Evolutionary conservation across 805 yeast species (phyloP), one percentile per base, ranked within the genome.

Genomic region (Candida vartiovaarae): DNA sequence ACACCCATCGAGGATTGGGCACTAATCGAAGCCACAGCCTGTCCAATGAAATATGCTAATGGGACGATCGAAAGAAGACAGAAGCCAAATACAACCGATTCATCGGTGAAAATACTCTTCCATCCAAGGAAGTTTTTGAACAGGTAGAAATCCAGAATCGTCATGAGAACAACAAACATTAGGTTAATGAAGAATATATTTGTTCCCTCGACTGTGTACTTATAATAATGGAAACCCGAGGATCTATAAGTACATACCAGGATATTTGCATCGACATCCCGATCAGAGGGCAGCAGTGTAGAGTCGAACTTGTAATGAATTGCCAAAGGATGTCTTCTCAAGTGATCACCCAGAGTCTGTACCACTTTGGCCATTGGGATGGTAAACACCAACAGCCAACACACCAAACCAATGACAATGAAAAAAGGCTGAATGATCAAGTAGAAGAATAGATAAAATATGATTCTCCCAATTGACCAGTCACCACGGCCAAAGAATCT

Each of bases 1-100:
- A 93, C 80, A 28, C 98, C 97, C 99, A 93, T 93, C 0, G 97
- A 90, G 1, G 97, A 87, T 66, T 93, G 99, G 0, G 99, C 98
- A 6, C 96, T 85, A 46, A 93, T 93, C 3, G 98, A 90, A 0
- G 99, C 99, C n/a, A 93, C 99, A 5, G 98, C 98, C 64, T 91
- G 98, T 4, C 99, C 99, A 54, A 93, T 90, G 65, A 89, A 93
- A 60, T 93, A 91, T 0, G 99, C 98, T 52, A 93, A 70, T 6
- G 99, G 99, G 32, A 93, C 76, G 46, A 93, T 87, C 2, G 96
- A 85, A 39, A 84, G 71, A 45, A 93, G 66, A 61, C 96, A 84
- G 15, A 88, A 65, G 37, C 78, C 69, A 56, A 93, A 93, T 36
- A 88, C 74, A 24, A 80, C 64, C 0, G 80, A 70, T 20, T 89